Conservation (phyloP, 75 land plant genomes). For the Cunninghamia lanceolata region DNA sequence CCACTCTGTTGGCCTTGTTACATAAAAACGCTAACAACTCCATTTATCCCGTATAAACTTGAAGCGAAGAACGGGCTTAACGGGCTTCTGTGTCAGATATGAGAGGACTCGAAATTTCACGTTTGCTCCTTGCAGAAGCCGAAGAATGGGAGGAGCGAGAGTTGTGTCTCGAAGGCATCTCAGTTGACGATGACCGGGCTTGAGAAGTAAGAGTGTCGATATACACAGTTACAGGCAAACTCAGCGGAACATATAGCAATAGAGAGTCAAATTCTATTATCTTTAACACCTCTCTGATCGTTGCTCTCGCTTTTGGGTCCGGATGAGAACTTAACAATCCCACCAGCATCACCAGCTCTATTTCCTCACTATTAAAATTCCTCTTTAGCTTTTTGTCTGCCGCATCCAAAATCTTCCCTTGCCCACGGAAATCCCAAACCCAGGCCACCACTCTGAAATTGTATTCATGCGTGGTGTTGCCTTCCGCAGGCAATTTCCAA, state of each 20-base stretch:
- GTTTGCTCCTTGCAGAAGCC: no score
- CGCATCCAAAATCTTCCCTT: conserved; percentile 33
- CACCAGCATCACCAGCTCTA: conserved; percentile 40
- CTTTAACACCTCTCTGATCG: conserved; percentile 53
- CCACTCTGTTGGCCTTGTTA: no score
- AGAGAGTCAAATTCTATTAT: conserved; percentile 38
- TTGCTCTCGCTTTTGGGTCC: conserved; percentile 37
- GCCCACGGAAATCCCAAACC: conserved; percentile 48
- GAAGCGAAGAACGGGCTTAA: no score
- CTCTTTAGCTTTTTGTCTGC: conserved; percentile 35
- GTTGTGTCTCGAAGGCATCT: no score
- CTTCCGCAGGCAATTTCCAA: conserved; percentile 58
- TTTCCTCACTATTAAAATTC: conserved; percentile 12
- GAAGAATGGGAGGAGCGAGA: no score
- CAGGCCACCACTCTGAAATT: conserved; percentile 50
- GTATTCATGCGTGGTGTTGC: conserved; percentile 28
- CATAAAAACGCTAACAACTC: no score
- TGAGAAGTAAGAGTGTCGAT: no score
- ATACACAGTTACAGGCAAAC: no score
- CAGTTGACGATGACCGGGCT: no score
- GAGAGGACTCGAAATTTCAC: no score
- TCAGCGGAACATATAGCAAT: conserved; percentile 34
- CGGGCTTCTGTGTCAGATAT: no score
- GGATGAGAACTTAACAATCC: conserved; percentile 66
- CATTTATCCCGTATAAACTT: no score